These are phyloP conservation scores for Trametes versicolor DNA, from an alignment of 1,284 basidiomycete genomes.

Conservation along the genomic window DNA sequence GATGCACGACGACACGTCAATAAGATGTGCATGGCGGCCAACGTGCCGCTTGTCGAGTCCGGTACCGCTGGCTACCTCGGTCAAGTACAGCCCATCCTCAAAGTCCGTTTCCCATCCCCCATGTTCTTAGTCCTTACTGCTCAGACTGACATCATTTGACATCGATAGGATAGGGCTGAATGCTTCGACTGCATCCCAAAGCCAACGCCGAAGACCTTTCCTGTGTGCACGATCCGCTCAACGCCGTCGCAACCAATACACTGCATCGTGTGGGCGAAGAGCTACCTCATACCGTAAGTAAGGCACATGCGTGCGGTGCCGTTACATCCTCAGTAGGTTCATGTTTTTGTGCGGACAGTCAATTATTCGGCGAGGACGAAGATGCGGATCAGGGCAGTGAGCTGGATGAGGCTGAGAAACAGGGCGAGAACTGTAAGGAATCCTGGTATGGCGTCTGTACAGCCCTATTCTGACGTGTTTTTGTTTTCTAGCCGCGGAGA, in stretches of 20 bases:
- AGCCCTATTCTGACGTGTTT: not conserved
- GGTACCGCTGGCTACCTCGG: conserved; percentile 97
- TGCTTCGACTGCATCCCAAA: conserved; percentile 95
- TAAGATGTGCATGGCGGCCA: conserved; percentile 94
- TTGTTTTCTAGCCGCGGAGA: conserved; percentile 80
- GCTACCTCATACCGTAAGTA: conserved; percentile 93
- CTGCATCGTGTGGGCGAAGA: conserved; percentile 99
- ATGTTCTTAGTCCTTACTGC: no score
- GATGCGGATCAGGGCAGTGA: conserved; percentile 84
- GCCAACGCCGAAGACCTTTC: conserved; percentile 92
- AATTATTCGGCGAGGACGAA: conserved; percentile 94
- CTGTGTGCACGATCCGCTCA: conserved; percentile 98
- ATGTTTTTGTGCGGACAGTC: conserved; percentile 58
- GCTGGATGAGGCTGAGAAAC: conserved; percentile 86
- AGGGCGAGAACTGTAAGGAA: conserved; percentile 84
- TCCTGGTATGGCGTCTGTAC: not conserved
- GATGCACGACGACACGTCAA: conserved; percentile 96
- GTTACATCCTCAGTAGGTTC: not conserved
- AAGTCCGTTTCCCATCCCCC: conserved; percentile 50
- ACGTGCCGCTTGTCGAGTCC: conserved; percentile 93
- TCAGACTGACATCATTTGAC: not conserved
- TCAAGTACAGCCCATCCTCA: conserved; percentile 80
- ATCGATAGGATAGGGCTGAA: conserved; percentile 79
- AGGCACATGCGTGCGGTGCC: not conserved
- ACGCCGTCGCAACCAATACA: conserved; percentile 98